These are phyloP conservation scores for Vararia minispora DNA, from an alignment of 768 basidiomycete species.

Conservation along the genomic window DNA sequence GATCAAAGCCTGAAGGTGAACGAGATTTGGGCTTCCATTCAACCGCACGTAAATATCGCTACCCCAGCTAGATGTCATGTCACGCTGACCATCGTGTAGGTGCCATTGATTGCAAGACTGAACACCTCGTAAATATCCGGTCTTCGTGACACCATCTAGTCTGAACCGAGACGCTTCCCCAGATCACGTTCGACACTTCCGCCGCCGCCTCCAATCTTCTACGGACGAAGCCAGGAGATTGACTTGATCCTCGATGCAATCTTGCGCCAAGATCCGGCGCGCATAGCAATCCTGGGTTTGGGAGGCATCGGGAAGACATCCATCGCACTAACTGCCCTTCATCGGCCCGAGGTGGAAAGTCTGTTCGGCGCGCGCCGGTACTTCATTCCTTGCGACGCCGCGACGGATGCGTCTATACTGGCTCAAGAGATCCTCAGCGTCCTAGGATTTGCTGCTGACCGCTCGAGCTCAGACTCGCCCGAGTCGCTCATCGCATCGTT, in stretches of 20 bases:
- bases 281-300: slow-evolving; percentile 15
- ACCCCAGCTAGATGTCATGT: not conserved
- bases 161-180: not conserved
- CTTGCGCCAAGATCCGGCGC: not conserved
- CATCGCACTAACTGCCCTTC: slow-evolving; percentile 23
- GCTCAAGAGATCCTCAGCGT: slow-evolving; percentile 17
- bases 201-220: slow-evolving; percentile 10
- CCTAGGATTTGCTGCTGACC: slow-evolving; percentile 1
- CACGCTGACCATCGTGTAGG: not conserved
- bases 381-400: slow-evolving; percentile 26
- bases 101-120: not conserved
- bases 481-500: slow-evolving; percentile 3
- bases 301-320: slow-evolving; percentile 32
- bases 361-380: slow-evolving; percentile 18
- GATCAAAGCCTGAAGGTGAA: not conserved
- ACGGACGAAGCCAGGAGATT: slow-evolving; percentile 9
- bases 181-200: too few species aligned
- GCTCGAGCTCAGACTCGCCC: not conserved
- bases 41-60: not conserved
- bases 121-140: not conserved
- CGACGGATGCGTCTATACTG: slow-evolving; percentile 16
- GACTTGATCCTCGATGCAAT: slow-evolving; percentile 3
- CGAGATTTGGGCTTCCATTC: not conserved
- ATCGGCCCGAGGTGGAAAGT: slow-evolving; percentile 14
- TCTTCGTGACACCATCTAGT: not conserved